phyloP scores from a whole-genome alignment of 495 filamentous ascomycete genomes.

The Xylaria flabelliformis region DNA sequence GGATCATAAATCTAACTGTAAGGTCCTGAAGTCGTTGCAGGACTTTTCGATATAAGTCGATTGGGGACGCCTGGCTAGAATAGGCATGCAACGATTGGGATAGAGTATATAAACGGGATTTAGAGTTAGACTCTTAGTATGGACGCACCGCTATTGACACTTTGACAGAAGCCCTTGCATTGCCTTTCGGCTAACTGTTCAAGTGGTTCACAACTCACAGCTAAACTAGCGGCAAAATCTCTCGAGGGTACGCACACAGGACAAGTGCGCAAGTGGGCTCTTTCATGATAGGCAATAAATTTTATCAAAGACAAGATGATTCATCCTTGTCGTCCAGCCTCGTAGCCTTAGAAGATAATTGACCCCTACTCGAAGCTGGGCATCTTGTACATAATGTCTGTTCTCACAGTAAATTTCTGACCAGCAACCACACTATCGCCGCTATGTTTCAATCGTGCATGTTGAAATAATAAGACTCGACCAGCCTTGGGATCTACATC shows the following conservation, averaged over 20 bases:
- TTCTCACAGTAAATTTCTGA: conserved; percentile 77
- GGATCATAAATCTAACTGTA: conserved; percentile 53
- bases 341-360: background rate
- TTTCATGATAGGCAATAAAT: background rate
- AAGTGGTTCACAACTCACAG: background rate
- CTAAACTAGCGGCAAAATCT: background rate
- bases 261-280: background rate
- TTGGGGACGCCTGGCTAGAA: background rate
- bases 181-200: background rate
- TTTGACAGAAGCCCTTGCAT: background rate
- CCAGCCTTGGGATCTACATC: conserved; percentile 76
- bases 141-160: background rate
- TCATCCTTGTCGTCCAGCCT: background rate
- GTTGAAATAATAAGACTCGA: conserved; percentile 81
- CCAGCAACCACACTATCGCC: conserved; percentile 76
- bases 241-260: background rate
- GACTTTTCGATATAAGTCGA: conserved; percentile 41
- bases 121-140: background rate
- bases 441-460: conserved; percentile 67
- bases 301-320: background rate
- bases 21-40: conserved; percentile 46
- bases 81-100: background rate
- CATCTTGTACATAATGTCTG: conserved; percentile 73
- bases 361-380: background rate
- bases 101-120: background rate